These are phyloP conservation scores for Hyaloperonospora arabidopsidis DNA, from an alignment of 352 stramenopile species.

Conservation along the genomic window DNA sequence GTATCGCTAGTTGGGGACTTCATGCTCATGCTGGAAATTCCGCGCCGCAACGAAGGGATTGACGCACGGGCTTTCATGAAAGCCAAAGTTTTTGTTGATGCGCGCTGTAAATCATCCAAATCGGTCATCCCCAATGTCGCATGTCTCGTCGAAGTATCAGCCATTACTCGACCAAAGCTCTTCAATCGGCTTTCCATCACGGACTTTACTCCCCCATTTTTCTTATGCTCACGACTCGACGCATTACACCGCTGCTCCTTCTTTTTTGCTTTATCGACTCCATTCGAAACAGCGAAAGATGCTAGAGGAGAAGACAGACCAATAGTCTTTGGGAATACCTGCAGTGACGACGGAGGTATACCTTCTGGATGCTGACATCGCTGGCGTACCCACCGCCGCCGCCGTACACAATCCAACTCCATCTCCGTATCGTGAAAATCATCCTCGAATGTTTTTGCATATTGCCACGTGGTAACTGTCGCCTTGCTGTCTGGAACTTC, in stretches of 20 bases:
- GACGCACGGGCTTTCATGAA: slow-evolving; percentile 27
- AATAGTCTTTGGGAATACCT: slow-evolving; percentile 12
- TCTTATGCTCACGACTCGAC: slow-evolving; percentile 28
- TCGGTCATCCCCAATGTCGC: slow-evolving; percentile 15
- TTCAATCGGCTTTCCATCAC: slow-evolving; percentile 35
- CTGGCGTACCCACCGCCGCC: slow-evolving; percentile 55
- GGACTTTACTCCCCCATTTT: slow-evolving; percentile 20
- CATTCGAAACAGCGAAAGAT: slow-evolving; percentile 17
- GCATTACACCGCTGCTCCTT: slow-evolving; percentile 38
- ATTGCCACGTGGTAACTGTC: slow-evolving; percentile 44
- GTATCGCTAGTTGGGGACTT: slow-evolving; percentile 16
- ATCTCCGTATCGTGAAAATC: slow-evolving; percentile 68
- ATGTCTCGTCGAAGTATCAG: slow-evolving; percentile 24
- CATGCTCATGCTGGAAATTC: slow-evolving; percentile 17
- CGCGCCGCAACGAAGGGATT: slow-evolving; percentile 28
- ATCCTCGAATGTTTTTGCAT: slow-evolving; percentile 63
- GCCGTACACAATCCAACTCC: slow-evolving; percentile 63
- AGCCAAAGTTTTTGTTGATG: slow-evolving; percentile 14
- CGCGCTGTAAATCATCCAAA: slow-evolving; percentile 18
- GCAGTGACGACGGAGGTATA: slow-evolving; percentile 20
- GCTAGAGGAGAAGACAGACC: slow-evolving; percentile 17
- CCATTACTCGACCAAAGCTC: slow-evolving; percentile 35
- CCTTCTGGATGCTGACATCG: slow-evolving; percentile 52
- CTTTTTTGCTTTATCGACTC: slow-evolving; percentile 30
- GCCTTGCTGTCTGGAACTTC: slow-evolving; percentile 25